Percentiles rank a stretch among this genome's conserved stretches.
Conservation (phyloP, 805 yeast species). For the Ogataea methanolica region DNA sequence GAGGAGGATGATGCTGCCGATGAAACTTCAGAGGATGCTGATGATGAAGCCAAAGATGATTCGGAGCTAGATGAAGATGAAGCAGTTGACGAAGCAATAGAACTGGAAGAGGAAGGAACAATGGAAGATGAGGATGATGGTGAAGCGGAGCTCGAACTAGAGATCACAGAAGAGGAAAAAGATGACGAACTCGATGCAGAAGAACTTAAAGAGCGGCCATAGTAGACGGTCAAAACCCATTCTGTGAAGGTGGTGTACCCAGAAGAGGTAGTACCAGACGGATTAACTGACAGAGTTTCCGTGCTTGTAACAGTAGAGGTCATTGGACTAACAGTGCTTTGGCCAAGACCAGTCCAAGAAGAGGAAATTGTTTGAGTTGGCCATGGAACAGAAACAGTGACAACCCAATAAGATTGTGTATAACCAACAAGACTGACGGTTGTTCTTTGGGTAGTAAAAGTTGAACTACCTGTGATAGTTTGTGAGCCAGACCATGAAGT, state of each 20-base stretch:
- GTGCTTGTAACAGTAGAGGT: background rate
- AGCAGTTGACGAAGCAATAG: no score
- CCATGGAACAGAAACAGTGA: background rate
- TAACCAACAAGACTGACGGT: background rate
- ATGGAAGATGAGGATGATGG: no score
- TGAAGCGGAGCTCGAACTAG: no score
- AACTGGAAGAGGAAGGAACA: no score
- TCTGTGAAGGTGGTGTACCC: background rate
- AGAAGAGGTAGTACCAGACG: background rate
- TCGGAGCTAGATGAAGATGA: no score
- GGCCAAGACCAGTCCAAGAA: background rate
- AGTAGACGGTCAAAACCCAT: background rate
- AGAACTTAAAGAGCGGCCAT: background rate
- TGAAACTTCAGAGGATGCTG: no score
- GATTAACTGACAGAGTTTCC: background rate
- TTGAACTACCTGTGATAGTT: background rate
- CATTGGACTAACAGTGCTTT: background rate
- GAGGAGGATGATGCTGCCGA: no score
- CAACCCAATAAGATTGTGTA: background rate
- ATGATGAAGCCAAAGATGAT: no score
- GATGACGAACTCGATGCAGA: background rate
- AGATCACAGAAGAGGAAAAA: background rate
- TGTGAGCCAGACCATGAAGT: constrained; percentile 2
- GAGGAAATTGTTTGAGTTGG: background rate
- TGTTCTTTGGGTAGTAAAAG: background rate